Evolutionary conservation across 148 eudicot genomes (phyloP).

Genomic region (Rhododendron vialii): DNA sequence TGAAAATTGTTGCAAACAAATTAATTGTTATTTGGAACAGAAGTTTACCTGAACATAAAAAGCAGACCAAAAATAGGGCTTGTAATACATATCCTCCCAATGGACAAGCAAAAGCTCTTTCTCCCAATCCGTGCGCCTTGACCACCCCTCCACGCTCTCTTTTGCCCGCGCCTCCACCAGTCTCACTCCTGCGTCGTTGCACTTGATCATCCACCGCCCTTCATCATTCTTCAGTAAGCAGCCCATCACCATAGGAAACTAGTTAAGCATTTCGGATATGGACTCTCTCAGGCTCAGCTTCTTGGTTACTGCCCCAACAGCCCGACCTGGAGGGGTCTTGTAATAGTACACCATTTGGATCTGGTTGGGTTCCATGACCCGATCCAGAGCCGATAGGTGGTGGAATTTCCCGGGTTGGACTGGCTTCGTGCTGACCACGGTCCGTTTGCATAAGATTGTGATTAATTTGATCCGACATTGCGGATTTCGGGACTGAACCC

Average conservation of each 20-base stretch:
- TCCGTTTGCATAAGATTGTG: neutral
- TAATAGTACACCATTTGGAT: slow-evolving; percentile 47
- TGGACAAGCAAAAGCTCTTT: no score
- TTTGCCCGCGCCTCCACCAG: slow-evolving; percentile 49
- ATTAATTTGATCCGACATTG: slow-evolving; percentile 21
- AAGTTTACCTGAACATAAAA: no score
- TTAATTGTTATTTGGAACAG: no score
- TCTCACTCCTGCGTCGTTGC: slow-evolving; percentile 70
- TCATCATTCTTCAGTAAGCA: slow-evolving; percentile 37
- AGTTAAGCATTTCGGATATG: slow-evolving; percentile 26
- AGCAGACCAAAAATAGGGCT: no score
- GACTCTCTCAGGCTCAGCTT: neutral
- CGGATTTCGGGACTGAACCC: neutral
- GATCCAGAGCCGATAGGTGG: slow-evolving; percentile 45
- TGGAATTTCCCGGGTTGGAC: slow-evolving; percentile 2
- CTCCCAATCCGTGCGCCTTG: no score
- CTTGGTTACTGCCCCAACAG: slow-evolving; percentile 21
- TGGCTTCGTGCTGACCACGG: slow-evolving; percentile 13
- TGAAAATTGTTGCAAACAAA: no score
- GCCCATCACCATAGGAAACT: slow-evolving; percentile 42
- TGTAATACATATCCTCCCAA: no score
- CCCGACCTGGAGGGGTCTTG: slow-evolving; percentile 15
- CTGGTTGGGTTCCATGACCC: slow-evolving; percentile 47
- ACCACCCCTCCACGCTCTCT: slow-evolving; percentile 42
- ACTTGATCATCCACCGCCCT: slow-evolving; percentile 57